These are phyloP conservation scores for Phaeosphaeriaceae sp. DNA, from an alignment of 2,329 filamentous ascomycete species.

Conservation along the genomic window DNA sequence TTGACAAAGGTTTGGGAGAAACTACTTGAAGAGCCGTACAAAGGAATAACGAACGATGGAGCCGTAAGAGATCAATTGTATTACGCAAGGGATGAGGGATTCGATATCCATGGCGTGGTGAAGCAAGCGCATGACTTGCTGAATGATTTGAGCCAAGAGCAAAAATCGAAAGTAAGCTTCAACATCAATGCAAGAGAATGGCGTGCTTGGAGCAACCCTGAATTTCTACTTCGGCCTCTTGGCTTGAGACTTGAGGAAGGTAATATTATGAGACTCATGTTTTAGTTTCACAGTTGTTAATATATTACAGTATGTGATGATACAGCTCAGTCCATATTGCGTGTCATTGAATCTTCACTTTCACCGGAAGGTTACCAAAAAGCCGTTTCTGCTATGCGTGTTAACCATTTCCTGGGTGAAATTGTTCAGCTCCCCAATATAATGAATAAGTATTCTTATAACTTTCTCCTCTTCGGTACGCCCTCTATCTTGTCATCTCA, in stretches of 20 bases:
- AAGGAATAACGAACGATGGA: constrained; percentile 74
- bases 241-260: constrained; percentile 73
- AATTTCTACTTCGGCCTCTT: constrained; percentile 72
- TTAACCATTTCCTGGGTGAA: constrained; percentile 77
- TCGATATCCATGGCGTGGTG: constrained; percentile 66
- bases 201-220: constrained; percentile 75
- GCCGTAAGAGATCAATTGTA: constrained; percentile 62
- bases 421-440: constrained; percentile 66
- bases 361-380: constrained; percentile 76
- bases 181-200: constrained; percentile 74
- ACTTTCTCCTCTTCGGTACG: constrained; percentile 72
- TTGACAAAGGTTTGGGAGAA: constrained; percentile 48
- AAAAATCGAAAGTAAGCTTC: constrained; percentile 59
- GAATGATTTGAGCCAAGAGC: constrained; percentile 54
- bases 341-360: constrained; percentile 63
- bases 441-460: constrained; percentile 79
- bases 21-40: constrained; percentile 67
- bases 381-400: constrained; percentile 71
- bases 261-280: constrained; percentile 6
- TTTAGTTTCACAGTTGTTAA: constrained; percentile 9
- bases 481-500: constrained; percentile 58
- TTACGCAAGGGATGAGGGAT: constrained; percentile 66
- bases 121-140: constrained; percentile 57
- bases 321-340: constrained; percentile 55
- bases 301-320: constrained; percentile 29